Conservation (phyloP, 805 yeast species). For the Ascoidea asiatica region DNA sequence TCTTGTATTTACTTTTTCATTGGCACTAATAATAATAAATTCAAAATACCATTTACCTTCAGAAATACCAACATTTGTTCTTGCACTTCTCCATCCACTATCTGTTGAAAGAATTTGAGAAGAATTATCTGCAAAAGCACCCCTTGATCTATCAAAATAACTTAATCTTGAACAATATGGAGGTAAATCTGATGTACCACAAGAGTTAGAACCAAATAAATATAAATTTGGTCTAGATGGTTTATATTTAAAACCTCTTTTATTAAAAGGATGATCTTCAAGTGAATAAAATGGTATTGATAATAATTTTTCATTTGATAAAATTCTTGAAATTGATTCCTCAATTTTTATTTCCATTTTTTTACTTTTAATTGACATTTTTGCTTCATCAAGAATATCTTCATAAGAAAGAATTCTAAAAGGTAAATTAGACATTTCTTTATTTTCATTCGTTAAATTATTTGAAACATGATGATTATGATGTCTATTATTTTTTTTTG, state of each 20-base stretch:
- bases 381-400: background rate
- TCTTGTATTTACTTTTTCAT: slow-evolving; percentile 12
- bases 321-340: background rate
- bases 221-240: slow-evolving; percentile 63
- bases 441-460: background rate
- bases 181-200: slow-evolving; percentile 60
- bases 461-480: background rate
- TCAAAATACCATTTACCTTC: slow-evolving; percentile 81
- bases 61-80: slow-evolving; percentile 61
- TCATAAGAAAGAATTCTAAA: too few species aligned
- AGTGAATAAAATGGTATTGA: slow-evolving; percentile 24
- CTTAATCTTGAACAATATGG: slow-evolving; percentile 48
- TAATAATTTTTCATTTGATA: slow-evolving; percentile 6
- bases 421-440: too few species aligned
- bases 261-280: slow-evolving; percentile 75
- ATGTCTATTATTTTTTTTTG: too few species aligned
- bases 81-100: slow-evolving; percentile 69
- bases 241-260: slow-evolving; percentile 68
- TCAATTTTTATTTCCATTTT: background rate
- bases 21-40: slow-evolving; percentile 39
- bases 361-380: background rate
- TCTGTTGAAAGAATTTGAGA: slow-evolving; percentile 36
- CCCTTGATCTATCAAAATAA: slow-evolving; percentile 58
- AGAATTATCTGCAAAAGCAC: slow-evolving; percentile 28
- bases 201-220: slow-evolving; percentile 37